A percentile compares a stretch with the other conserved stretches of the same genome.
phyloP scores from a whole-genome alignment of 1,139 yeast genomes.

The Geotrichum siamense region DNA sequence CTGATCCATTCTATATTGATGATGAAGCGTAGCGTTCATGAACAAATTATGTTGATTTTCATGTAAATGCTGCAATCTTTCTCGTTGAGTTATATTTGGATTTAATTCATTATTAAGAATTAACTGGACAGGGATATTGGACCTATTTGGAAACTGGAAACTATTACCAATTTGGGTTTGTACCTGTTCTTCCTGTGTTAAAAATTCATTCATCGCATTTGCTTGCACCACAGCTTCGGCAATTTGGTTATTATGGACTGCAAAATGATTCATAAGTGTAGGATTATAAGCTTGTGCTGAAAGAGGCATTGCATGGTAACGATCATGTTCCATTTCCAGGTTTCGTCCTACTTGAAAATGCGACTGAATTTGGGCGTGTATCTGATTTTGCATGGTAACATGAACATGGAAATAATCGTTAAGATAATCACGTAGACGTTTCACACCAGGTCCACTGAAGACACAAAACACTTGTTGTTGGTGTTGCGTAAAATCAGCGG shows the following conservation, averaged over 20 bases:
- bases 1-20: background rate
- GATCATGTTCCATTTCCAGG: too few species aligned
- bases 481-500: conserved; percentile 82
- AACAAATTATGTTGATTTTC: background rate
- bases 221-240: too few species aligned
- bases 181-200: too few species aligned
- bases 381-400: too few species aligned
- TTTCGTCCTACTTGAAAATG: too few species aligned
- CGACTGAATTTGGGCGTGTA: too few species aligned
- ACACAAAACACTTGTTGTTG: conserved; percentile 89
- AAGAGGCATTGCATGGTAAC: too few species aligned
- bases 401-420: too few species aligned
- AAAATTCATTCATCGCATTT: too few species aligned
- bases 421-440: conserved; percentile 57
- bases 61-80: background rate
- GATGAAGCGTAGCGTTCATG: background rate
- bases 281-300: too few species aligned
- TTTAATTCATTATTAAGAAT: background rate
- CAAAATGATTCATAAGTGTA: too few species aligned
- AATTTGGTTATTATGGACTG: too few species aligned
- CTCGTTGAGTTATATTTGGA: background rate
- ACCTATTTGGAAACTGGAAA: conserved; percentile 1
- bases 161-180: background rate
- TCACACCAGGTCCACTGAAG: conserved; percentile 86
- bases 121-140: background rate